Base-by-base conservation (phyloP, 768 basidiomycete genomes). In the Kwoniella sp. region DNA sequence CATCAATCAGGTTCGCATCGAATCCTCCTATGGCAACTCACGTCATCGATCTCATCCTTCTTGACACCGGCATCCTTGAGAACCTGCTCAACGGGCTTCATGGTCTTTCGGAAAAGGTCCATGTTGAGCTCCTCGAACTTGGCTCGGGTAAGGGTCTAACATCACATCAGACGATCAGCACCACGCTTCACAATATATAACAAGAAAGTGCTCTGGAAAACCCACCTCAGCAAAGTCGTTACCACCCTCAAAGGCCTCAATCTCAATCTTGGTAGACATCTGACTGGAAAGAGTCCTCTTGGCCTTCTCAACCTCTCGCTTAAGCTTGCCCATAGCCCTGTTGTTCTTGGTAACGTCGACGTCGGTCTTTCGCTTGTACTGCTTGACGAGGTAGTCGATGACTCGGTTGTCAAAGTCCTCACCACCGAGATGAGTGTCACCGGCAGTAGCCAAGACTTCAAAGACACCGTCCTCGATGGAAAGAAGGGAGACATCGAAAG, bases 111-210 rank as follows among this genome's bases (percentile, higher is more conserved):
- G 90, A 99, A 99, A 56, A 98, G 87, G 76, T 99, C 95, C 84
- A 96, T 89, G 87, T 95, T 96, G 70, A 97, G 85, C 81, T 98
- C 94, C 81, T 98, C 95, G 79, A 99, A 98, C 83, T 96, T 98
- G 83, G 95, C 95, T 58, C 95, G 88, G 57, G 95, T 98, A 30
- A 98, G 86, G 36, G 76, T 76, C 70, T 71, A 46, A 24, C 19
- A 33, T 4, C 47, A 30, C 53, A 22, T 7, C 21, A 37, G 15
- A 19, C 19, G 37, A 33, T 58, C 21, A 27, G 3, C 19, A 37
- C 19, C 8, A 36, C 47, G n/a, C 46, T 47, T 10, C 30, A 12
- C 13, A n/a, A 51, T 10, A 47, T 5, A 33, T 33, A 33, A 33
- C 33, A 6, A 33, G 6, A 13, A 33, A 6, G 33, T 13, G 13